phyloP scores from a whole-genome alignment of 208 protist genomes.

The Crithidia sp. region DNA sequence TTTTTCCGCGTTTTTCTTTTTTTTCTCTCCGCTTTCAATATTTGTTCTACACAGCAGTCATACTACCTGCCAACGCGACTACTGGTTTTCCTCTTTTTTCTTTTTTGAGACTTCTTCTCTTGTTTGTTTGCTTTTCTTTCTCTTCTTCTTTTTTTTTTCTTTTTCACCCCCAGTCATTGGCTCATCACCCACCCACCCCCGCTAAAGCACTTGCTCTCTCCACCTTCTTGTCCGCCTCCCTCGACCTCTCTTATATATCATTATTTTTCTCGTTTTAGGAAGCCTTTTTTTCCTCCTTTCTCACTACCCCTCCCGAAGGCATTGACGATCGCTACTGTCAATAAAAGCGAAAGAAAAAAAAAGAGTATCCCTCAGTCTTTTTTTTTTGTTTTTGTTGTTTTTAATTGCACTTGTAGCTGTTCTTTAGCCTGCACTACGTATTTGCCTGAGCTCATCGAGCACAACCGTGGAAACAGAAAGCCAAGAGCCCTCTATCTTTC shows the following conservation, averaged over 20 bases:
- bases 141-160: not conserved
- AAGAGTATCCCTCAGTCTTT: not conserved
- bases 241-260: no score
- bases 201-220: no score
- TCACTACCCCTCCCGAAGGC: no score
- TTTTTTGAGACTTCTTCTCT: not conserved
- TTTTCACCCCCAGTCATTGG: not conserved
- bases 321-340: no score
- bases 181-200: no score
- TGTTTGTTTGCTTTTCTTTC: not conserved
- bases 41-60: no score
- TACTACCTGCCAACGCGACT: not conserved
- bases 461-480: no score
- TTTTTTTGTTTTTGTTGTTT: constrained; percentile 1
- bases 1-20: not conserved
- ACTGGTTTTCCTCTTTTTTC: not conserved
- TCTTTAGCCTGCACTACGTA: not conserved
- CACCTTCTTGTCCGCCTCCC: no score
- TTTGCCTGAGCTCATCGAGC: no score
- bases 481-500: not conserved
- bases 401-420: not conserved
- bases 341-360: not conserved
- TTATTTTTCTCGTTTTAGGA: no score
- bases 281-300: no score
- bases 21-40: not conserved